Base-by-base conservation (phyloP, 2,329 filamentous ascomycete genomes). In the Sordariomycetes sp. region DNA sequence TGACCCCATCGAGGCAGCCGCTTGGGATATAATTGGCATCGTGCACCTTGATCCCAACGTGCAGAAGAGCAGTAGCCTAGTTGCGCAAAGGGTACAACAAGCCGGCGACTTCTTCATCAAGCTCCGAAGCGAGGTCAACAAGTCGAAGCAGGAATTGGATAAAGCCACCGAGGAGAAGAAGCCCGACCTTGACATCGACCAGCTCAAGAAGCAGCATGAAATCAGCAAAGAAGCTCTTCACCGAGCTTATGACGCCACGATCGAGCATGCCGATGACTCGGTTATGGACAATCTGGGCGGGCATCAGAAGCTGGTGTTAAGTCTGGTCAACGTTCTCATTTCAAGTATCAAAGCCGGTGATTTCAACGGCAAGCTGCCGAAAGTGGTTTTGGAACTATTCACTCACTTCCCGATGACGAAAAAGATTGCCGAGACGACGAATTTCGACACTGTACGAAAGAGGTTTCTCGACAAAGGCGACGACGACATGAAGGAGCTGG, bases 401-500 rank as follows among this genome's bases (percentile, higher is more conserved):
- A 69, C 75, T 5, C 59, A 68, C 36, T 75, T 77, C 38, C 75
- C 70, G 23, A 79, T 78, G 38, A 67, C 78, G 27, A 74, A 68
- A 32, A 72, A 69, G 42, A 75, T 76, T 23, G 58, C 77, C 27
- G 72, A 78, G 42, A 77, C 72, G 39, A 71, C 76, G 26, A 82
- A 82, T 47, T 72, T 86, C 36, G 70, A 75, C 37, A 75, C 72
- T 35, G 70, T 83, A 12, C 66, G 77, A 26, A 74, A 74, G 40
- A 68, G 73, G 8, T 74, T 82, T 47, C 68, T 67, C 39, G 79
- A 74, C 47, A 77, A 75, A 46, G 79, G 75, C 18, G 78, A 83
- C 46, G 66, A 71, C 1, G 72, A 79, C 34, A 72, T 75, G 31
- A 79, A 79, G 45, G 67, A 66, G 5, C 59, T 79, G 30, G 72